Evolutionary conservation across 371 early-diverging fungal genomes (phyloP), one percentile per base, ranked within the genome.

Genomic region (Basidiobolus heterosporus): DNA sequence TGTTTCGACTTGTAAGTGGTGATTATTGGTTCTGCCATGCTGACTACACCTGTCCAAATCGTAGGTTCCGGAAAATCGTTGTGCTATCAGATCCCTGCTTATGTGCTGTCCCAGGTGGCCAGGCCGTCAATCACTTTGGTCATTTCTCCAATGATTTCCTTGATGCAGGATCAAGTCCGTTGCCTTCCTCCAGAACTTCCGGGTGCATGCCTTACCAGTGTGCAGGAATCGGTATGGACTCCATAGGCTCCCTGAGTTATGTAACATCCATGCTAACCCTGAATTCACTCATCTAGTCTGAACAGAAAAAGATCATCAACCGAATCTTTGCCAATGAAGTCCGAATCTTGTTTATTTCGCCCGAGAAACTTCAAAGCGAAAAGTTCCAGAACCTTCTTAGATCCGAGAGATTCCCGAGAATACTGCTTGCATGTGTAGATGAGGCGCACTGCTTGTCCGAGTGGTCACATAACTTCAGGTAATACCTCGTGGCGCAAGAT

Each of bases 391-490:
- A 60, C 35, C 55, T 69, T 23, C 53, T 74, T 21, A 47, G 48
- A 9, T 36, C 48, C 1, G 61, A 59, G 0, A 44, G 53, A 5
- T 60, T 80, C 40, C 70, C 74, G n/a, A 57, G 44, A 1, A 67
- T 81, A 21, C 47, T 54, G 0, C 55, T 82, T 37, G 66, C 65
- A 1, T 30, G 30, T 9, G 30, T 30, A 9, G 30, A 30, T 30
- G 98, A 98, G 64, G 98, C 97, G 0, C 99, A 99, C 58, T 99
- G 99, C 65, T 77, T 98, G 3, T 81, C 78, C 30, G 84, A 86
- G 45, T 98, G 98, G 98, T 98, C 98, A 13, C 91, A 93, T 60
- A 30, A 30, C 30, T 30, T 30, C 30, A 30, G 30, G 30, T 78
- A 75, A 17, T n/a, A n/a, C n/a, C n/a, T n/a, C n/a, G n/a, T n/a